Evolutionary conservation across 2,329 filamentous ascomycete genomes (phyloP), one percentile per base, ranked within the genome.

Genomic region (Lasiodiplodia citricola): DNA sequence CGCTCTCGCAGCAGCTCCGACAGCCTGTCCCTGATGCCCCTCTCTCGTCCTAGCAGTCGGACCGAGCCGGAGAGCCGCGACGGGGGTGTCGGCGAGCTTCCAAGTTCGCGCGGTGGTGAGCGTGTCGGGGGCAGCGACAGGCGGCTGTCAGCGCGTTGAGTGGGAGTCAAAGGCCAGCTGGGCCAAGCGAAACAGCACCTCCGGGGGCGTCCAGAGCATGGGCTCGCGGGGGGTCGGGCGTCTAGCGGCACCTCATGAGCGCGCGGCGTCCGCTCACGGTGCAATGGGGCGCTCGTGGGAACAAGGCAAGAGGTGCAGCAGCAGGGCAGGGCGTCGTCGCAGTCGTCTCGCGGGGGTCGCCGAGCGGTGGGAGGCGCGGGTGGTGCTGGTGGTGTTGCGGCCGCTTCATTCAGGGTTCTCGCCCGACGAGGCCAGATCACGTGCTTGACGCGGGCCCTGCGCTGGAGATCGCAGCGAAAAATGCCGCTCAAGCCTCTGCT

Each of bases 151-250:
- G 65, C 23, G 54, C 55, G 55, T 51, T 44, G 54, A 67, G 54
- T 60, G 55, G 55, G 56, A 44, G 66, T 68, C 55, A 57, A 50
- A 68, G 67, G 50, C 51, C 67, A 65, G 67, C 67, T 57, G 57
- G 67, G 67, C 28, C 67, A 64, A 68, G 67, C 67, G 67, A 68
- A 57, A 64, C 67, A 68, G 58, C 67, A 68, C 67, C 67, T 55
- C 67, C 67, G 67, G 67, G 58, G 67, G 67, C 51, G 51, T 68
- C 60, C 51, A 68, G 67, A 68, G 67, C 67, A 68, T 68, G 67
- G 67, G 67, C 67, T 68, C 67, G 67, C 47, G 60, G 67, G 67
- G 67, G 60, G 41, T 67, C 54, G 55, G 55, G 65, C 65, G 65
- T 47, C 38, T 50, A 56, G 41, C 58, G 50, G 67, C 67, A 68